Conservation (phyloP, 2,329 filamentous ascomycete genomes). For the Aspergillus sp. region DNA sequence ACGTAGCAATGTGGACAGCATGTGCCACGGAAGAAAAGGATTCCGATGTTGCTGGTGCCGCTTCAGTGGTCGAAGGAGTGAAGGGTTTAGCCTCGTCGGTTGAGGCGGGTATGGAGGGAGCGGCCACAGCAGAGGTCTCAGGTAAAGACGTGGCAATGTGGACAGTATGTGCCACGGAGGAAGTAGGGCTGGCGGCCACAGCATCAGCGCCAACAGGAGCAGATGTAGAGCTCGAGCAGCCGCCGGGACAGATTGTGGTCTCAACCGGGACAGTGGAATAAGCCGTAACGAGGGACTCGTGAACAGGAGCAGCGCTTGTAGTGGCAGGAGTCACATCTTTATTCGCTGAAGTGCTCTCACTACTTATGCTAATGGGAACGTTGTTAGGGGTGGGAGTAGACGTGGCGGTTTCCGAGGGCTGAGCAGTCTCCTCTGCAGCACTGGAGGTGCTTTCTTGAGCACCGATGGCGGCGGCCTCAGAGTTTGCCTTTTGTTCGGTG, state of each 20-base stretch:
- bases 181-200: too few relatives aligned
- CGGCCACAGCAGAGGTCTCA: too few relatives aligned
- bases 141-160: too few relatives aligned
- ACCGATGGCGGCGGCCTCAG: neutral
- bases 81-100: neutral
- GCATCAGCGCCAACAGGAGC: too few relatives aligned
- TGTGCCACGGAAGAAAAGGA: too few relatives aligned
- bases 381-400: neutral
- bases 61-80: neutral
- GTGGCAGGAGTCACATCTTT: neutral
- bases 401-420: neutral
- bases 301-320: neutral
- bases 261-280: too few relatives aligned
- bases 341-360: neutral
- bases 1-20: too few relatives aligned
- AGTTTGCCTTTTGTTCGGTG: neutral
- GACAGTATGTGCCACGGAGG: too few relatives aligned
- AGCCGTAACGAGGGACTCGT: too few relatives aligned
- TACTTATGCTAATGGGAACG: neutral
- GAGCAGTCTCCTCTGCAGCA: neutral
- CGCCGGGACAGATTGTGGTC: too few relatives aligned
- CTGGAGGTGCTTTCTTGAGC: neutral
- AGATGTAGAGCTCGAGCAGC: too few relatives aligned
- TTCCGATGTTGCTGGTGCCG: neutral
- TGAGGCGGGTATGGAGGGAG: neutral